phyloP scores from a whole-genome alignment of 192 early-diverging fungal species.

The Cetraspora pellucida region DNA sequence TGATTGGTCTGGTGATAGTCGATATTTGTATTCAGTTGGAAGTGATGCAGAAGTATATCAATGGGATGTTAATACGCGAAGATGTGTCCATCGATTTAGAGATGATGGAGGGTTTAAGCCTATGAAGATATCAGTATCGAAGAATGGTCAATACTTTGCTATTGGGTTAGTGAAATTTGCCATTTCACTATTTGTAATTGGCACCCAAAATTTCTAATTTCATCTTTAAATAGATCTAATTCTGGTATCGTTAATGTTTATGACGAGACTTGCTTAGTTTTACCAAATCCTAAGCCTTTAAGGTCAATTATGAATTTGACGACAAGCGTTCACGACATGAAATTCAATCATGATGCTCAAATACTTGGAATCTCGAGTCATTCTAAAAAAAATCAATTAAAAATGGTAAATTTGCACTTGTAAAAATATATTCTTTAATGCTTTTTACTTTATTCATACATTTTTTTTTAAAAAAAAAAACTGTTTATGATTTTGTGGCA shows the following conservation, averaged over 20 bases:
- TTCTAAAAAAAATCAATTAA: slow-evolving; percentile 75
- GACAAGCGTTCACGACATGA: slow-evolving; percentile 69
- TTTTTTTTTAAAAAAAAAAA: background rate
- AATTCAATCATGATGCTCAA: slow-evolving; percentile 87
- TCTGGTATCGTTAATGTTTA: slow-evolving; percentile 94
- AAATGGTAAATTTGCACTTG: slow-evolving; percentile 54
- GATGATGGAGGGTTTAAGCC: slow-evolving; percentile 85
- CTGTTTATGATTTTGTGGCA: background rate
- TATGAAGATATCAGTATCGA: slow-evolving; percentile 69
- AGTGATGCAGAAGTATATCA: slow-evolving; percentile 86
- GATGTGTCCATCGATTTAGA: slow-evolving; percentile 75
- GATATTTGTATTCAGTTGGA: slow-evolving; percentile 76
- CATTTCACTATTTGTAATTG: too few species aligned
- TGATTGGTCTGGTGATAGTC: slow-evolving; percentile 79
- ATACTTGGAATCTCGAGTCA: slow-evolving; percentile 78
- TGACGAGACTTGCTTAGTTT: slow-evolving; percentile 56
- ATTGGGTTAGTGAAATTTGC: slow-evolving; percentile 66
- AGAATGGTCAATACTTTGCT: slow-evolving; percentile 76
- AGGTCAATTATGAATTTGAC: slow-evolving; percentile 87
- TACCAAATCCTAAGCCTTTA: slow-evolving; percentile 60
- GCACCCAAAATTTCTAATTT: too few species aligned
- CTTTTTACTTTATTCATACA: background rate
- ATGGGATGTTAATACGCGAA: slow-evolving; percentile 79
- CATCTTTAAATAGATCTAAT: slow-evolving; percentile 65
- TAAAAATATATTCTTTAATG: too few species aligned